Conservation (phyloP, 129 eudicot genomes). For the Gnaphalium uliginosum region DNA sequence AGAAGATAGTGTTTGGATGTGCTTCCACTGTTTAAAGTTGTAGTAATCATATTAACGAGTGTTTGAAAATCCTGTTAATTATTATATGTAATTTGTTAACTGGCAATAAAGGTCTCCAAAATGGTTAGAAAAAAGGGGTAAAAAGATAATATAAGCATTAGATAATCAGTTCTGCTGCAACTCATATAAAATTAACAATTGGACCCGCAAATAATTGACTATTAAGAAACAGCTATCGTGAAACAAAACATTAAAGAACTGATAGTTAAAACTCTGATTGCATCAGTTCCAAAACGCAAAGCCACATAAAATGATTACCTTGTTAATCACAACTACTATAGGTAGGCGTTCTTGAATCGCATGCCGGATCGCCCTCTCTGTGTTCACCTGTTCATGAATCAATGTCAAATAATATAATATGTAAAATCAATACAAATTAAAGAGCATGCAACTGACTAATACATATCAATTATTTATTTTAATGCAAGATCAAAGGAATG, state of each 20-base stretch:
- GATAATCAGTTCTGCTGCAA: constrained; percentile 6
- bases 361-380: constrained; percentile 98
- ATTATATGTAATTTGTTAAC: background rate
- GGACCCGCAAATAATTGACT: background rate
- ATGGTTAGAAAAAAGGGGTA: background rate
- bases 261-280: background rate
- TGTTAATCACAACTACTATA: constrained; percentile 89
- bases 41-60: background rate
- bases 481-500: constrained; percentile 2
- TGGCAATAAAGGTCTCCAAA: background rate
- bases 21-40: background rate
- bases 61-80: background rate
- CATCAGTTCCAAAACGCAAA: background rate
- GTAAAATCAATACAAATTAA: background rate
- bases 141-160: background rate
- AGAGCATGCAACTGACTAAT: constrained; percentile 4
- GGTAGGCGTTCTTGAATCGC: constrained; percentile 95
- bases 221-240: background rate
- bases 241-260: background rate
- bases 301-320: constrained; percentile 47
- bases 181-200: background rate
- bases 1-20: background rate
- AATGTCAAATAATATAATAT: constrained; percentile 14
- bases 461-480: background rate
- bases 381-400: constrained; percentile 63